phyloP scores from a whole-genome alignment of 2,329 filamentous ascomycete genomes.

The Aspergillus felis region DNA sequence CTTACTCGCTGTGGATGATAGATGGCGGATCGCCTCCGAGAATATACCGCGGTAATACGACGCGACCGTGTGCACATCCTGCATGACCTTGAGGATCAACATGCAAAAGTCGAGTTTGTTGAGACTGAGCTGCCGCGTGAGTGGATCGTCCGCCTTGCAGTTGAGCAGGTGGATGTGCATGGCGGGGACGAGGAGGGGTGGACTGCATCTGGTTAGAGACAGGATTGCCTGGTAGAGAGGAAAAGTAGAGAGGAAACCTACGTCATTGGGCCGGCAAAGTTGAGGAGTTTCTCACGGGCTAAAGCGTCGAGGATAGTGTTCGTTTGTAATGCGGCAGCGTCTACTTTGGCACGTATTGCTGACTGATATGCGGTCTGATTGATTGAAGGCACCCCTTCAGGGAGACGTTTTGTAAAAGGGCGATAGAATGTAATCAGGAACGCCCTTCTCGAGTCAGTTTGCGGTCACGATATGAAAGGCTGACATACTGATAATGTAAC shows the following conservation, averaged over 20 bases:
- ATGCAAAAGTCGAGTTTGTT: conserved; percentile 22
- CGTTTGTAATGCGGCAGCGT: conserved; percentile 23
- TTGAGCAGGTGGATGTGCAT: conserved; percentile 27
- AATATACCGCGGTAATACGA: conserved; percentile 11
- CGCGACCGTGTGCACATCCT: conserved; percentile 13
- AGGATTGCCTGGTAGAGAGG: not conserved
- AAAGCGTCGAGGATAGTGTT: conserved; percentile 26
- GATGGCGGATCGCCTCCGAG: conserved; percentile 6
- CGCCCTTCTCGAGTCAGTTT: conserved; percentile 15
- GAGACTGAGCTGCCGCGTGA: conserved; percentile 15
- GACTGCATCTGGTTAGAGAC: not conserved
- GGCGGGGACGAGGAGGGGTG: conserved; percentile 17
- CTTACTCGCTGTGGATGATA: not conserved
- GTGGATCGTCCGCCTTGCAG: conserved; percentile 16
- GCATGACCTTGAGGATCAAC: conserved; percentile 20
- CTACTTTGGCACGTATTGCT: conserved; percentile 18
- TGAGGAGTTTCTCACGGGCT: conserved; percentile 20
- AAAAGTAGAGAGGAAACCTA: conserved; percentile 5
- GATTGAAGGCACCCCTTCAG: conserved; percentile 12
- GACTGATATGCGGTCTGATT: conserved; percentile 18
- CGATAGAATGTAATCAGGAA: conserved; percentile 29
- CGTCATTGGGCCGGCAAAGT: conserved; percentile 22
- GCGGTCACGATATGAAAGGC: not conserved
- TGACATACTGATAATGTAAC: conserved; percentile 25
- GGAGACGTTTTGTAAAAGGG: conserved; percentile 17